A percentile compares a stretch with the other conserved stretches of the same genome.
These are phyloP conservation scores for Soucietia sequanensis DNA, from an alignment of 805 yeast genomes.

Conservation along the genomic window DNA sequence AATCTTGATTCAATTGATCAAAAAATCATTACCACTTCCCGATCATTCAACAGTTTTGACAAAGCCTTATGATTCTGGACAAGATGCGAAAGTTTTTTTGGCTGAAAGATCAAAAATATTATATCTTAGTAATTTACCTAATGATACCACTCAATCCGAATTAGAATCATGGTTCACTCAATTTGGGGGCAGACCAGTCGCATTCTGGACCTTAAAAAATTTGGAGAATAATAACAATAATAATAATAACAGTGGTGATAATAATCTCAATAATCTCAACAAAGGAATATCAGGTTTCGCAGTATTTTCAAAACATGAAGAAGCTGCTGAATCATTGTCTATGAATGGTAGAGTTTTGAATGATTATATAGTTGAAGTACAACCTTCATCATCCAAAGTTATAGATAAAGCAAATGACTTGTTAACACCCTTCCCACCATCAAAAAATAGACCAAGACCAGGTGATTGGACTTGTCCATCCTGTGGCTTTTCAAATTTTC, in stretches of 20 bases:
- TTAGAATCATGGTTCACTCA: constrained; percentile 89
- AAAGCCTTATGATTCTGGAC: constrained; percentile 73
- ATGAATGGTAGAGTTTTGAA: constrained; percentile 77
- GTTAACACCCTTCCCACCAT: constrained; percentile 80
- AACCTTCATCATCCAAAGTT: constrained; percentile 77
- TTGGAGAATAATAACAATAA: constrained; percentile 26
- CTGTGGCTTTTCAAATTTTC: constrained; percentile 93
- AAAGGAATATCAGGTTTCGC: constrained; percentile 70
- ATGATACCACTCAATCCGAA: constrained; percentile 87
- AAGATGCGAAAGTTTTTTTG: constrained; percentile 66
- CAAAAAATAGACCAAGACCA: constrained; percentile 85
- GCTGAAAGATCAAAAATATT: constrained; percentile 76
- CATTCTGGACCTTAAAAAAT: constrained; percentile 84
- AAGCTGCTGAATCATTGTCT: constrained; percentile 72
- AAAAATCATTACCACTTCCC: constrained; percentile 48
- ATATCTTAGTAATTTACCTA: constrained; percentile 75
- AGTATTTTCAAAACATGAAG: constrained; percentile 80
- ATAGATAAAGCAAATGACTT: constrained; percentile 81
- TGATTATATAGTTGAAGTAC: constrained; percentile 78
- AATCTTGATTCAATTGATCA: constrained; percentile 46
- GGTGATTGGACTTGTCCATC: constrained; percentile 99
- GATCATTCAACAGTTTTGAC: constrained; percentile 58
- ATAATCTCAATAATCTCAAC: no score
- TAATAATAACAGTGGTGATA: constrained; percentile 25
- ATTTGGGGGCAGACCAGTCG: constrained; percentile 80